Evolutionary conservation across 2,329 filamentous ascomycete genomes (phyloP), one percentile per base, ranked within the genome.

Genomic region (Fusarium penzigii): DNA sequence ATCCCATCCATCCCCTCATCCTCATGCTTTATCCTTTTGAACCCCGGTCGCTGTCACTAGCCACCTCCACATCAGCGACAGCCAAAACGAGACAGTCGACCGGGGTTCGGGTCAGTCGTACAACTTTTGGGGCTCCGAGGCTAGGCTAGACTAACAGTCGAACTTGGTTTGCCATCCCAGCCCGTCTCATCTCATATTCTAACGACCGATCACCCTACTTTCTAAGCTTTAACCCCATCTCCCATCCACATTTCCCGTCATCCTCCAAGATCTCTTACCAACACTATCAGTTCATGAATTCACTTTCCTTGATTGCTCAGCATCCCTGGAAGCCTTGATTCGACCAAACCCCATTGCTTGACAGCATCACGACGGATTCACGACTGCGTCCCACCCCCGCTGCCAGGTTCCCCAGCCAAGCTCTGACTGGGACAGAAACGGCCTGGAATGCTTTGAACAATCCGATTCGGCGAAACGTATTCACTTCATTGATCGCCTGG

Each of bases 11-110:
- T n/a, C n/a, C n/a, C n/a, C 65, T 63, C 63, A 65, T 61, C 61
- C 61, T 62, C 61, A 62, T 63, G 62, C 58, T 60, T 60, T 59
- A 63, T 64, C 62, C 56, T 51, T 52, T 25, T 25, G 47, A 46
- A 59, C 63, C 63, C 63, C 52, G 51, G 63, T 62, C 61, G 20
- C 59, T 62, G 55, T 63, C 63, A 65, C 63, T 65, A 65, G 63
- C 63, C 63, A 65, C 63, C 63, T 65, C 63, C 63, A 65, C 63
- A 65, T 61, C 62, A 63, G 59, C 53, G 58, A 65, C 63, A 51
- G 63, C 60, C 56, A 61, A 58, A 65, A 61, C 56, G 63, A 64
- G 61, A 65, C 58, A 49, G 58, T 53, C 51, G 62, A 63, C 63
- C 55, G 56, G 63, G 63, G 63, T 63, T 54, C 41, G 51, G 58